Percentiles rank a stretch among this genome's conserved stretches.
Conservation (phyloP, 2,329 filamentous ascomycete species). For the Thermoascus crustaceus region DNA sequence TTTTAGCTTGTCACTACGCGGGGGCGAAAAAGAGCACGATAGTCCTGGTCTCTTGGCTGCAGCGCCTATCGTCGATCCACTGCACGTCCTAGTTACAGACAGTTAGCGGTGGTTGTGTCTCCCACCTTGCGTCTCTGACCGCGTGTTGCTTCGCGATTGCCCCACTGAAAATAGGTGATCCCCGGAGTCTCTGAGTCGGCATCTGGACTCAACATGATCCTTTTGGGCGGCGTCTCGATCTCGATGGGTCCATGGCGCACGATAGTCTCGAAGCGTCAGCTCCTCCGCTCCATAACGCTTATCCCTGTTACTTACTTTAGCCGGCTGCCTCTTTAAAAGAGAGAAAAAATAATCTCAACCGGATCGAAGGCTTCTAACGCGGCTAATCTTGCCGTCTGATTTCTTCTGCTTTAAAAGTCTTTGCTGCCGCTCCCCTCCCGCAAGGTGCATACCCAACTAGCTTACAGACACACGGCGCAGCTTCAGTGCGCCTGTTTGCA, state of each 20-base stretch:
- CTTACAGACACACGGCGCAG: too few relatives aligned
- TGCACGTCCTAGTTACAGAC: neutral
- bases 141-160: neutral
- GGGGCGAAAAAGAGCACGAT: neutral
- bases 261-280: slow-evolving; percentile 1
- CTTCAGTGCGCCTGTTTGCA: too few relatives aligned
- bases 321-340: too few relatives aligned
- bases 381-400: neutral
- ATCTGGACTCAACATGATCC: neutral
- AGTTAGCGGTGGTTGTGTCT: too few relatives aligned
- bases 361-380: too few relatives aligned
- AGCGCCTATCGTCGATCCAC: neutral
- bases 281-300: neutral
- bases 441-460: neutral
- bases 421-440: neutral
- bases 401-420: neutral
- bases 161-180: slow-evolving; percentile 1
- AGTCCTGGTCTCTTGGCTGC: neutral
- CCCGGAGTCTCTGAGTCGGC: neutral
- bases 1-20: slow-evolving; percentile 2
- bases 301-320: too few relatives aligned
- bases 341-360: too few relatives aligned
- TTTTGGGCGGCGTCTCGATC: neutral
- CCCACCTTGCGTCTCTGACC: too few relatives aligned
- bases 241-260: slow-evolving; percentile 1